phyloP scores from a whole-genome alignment of 345 rosid species.

The Populus simonii region DNA sequence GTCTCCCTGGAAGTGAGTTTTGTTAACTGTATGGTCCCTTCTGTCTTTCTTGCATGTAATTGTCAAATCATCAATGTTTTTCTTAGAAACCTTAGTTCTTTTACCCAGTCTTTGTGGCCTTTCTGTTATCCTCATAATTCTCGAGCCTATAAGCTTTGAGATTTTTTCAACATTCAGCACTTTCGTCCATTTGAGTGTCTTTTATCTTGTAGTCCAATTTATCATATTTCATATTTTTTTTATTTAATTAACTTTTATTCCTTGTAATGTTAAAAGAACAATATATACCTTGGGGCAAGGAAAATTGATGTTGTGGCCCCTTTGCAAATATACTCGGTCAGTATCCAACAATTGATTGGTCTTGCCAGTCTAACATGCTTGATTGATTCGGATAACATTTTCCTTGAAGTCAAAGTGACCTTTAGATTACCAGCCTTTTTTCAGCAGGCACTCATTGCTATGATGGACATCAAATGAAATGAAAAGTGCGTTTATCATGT shows the following conservation, averaged over 20 bases:
- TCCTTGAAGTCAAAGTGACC: background rate
- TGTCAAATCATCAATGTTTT: background rate
- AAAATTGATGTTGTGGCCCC: background rate
- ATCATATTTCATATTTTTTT: background rate
- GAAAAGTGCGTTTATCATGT: background rate
- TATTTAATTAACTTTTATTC: background rate
- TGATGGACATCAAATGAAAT: background rate
- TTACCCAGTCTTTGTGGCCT: background rate
- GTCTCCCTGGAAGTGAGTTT: conserved; percentile 63
- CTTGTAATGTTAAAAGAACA: background rate
- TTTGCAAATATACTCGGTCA: background rate
- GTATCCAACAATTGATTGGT: background rate
- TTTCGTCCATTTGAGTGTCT: background rate
- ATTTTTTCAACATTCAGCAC: background rate
- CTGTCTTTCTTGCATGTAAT: background rate
- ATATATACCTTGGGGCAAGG: background rate
- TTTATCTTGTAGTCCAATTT: background rate
- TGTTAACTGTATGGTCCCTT: background rate
- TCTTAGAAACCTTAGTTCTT: background rate
- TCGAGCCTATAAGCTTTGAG: background rate
- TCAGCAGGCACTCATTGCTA: background rate
- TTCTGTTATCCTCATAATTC: background rate
- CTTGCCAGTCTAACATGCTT: background rate
- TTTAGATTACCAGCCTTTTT: background rate
- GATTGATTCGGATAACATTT: background rate